A percentile compares a stretch with the other conserved stretches of the same genome.
phyloP scores from a whole-genome alignment of 345 rosid species.

The Pugionium cornutum region DNA sequence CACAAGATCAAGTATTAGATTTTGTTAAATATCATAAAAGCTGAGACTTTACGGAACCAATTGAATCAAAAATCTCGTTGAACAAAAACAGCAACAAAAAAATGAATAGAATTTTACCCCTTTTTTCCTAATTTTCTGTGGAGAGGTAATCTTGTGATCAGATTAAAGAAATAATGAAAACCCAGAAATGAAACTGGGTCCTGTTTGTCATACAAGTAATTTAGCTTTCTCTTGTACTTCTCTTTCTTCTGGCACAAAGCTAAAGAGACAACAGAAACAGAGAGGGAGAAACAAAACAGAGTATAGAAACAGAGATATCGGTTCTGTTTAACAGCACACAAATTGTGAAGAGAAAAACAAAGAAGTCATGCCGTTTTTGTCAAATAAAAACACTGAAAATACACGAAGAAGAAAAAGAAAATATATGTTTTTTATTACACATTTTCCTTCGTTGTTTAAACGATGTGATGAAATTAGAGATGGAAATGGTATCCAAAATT shows the following conservation, averaged over 20 bases:
- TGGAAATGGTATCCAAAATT: too few species aligned
- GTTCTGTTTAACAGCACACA: conserved; percentile 25
- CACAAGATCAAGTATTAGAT: conserved; percentile 6
- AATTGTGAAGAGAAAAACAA: neutral
- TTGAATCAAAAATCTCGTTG: conserved; percentile 25
- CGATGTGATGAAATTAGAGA: too few species aligned
- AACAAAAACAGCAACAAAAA: neutral
- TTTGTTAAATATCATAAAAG: conserved; percentile 11
- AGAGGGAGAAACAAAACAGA: conserved; percentile 4
- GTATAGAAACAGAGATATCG: conserved; percentile 33
- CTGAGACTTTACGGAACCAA: neutral
- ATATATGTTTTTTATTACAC: too few species aligned
- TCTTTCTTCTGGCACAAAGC: conserved; percentile 6
- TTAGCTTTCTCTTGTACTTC: neutral
- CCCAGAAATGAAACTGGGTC: neutral
- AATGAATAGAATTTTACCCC: neutral
- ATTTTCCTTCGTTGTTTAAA: too few species aligned
- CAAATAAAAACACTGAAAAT: conserved; percentile 20
- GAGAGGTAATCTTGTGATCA: conserved; percentile 12
- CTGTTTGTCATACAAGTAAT: neutral
- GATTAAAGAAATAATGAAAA: neutral
- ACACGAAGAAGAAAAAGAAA: conserved; percentile 7
- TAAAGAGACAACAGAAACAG: conserved; percentile 5
- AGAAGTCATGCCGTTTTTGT: conserved; percentile 33
- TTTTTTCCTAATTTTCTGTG: neutral